These are phyloP conservation scores for Plantago lanceolata DNA, from an alignment of 305 asterid species.

Conservation along the genomic window DNA sequence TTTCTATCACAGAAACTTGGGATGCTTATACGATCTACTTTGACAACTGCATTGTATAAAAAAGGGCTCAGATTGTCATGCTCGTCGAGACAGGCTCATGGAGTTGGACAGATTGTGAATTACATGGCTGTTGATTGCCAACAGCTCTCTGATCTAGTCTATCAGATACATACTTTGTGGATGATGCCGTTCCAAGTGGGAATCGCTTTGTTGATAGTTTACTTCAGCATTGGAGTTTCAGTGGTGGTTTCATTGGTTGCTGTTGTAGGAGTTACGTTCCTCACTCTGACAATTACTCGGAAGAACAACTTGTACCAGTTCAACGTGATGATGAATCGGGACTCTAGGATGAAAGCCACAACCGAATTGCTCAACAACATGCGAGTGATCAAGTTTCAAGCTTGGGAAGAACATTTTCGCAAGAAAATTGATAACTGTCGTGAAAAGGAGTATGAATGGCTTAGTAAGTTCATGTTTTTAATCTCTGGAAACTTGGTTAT, in stretches of 20 bases:
- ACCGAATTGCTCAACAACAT: conserved; percentile 53
- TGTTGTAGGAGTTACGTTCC: conserved; percentile 35
- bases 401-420: conserved; percentile 60
- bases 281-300: conserved; percentile 44
- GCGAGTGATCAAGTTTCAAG: conserved; percentile 59
- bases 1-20: conserved; percentile 79
- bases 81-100: conserved; percentile 83
- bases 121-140: conserved; percentile 97
- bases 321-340: conserved; percentile 62
- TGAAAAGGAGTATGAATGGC: conserved; percentile 40
- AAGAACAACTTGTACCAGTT: conserved; percentile 63
- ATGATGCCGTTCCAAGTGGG: conserved; percentile 69
- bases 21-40: conserved; percentile 71
- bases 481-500: conserved; percentile 32
- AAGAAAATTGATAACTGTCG: conserved; percentile 44
- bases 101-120: conserved; percentile 82
- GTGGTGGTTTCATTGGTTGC: conserved; percentile 48
- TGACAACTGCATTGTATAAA: conserved; percentile 62
- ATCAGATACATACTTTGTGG: conserved; percentile 74
- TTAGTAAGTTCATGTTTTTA: conserved; percentile 39
- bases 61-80: conserved; percentile 75
- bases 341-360: conserved; percentile 54
- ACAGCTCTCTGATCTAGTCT: conserved; percentile 83
- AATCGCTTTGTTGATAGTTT: conserved; percentile 57
- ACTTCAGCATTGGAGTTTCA: conserved; percentile 49